Conservation (phyloP, 805 yeast genomes). For the Schwanniomyces polymorphus region DNA sequence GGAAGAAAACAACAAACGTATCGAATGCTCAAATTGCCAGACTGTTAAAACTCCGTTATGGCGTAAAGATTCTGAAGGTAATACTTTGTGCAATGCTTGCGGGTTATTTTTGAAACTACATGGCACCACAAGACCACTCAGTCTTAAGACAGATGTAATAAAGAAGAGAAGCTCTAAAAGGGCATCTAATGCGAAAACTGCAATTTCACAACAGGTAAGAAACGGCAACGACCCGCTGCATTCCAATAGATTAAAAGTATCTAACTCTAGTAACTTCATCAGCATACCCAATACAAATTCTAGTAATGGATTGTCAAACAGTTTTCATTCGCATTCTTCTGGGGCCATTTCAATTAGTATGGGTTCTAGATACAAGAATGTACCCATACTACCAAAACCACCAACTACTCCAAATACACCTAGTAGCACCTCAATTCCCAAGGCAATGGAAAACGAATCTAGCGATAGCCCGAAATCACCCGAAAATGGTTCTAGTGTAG, state of each 20-base stretch:
- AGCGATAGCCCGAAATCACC: conserved; percentile 23
- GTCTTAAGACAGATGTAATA: conserved; percentile 57
- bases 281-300: conserved; percentile 7
- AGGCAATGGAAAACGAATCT: conserved; percentile 13
- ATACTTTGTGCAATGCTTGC: conserved; percentile 65
- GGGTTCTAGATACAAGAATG: conserved; percentile 31
- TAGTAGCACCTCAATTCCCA: conserved; percentile 25
- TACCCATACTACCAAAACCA: conserved; percentile 43
- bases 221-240: neutral
- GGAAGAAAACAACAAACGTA: conserved; percentile 11
- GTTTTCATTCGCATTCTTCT: conserved; percentile 2
- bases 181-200: conserved; percentile 8
- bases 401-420: conserved; percentile 15
- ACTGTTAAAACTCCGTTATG: conserved; percentile 62
- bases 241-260: conserved; percentile 1
- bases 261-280: neutral
- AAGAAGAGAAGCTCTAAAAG: conserved; percentile 54
- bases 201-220: neutral
- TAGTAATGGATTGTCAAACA: conserved; percentile 1
- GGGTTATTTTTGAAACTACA: conserved; percentile 61
- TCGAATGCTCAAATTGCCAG: conserved; percentile 58
- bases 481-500: conserved; percentile 8
- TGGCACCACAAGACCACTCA: conserved; percentile 61
- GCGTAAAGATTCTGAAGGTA: conserved; percentile 60
- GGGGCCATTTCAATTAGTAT: conserved; percentile 3